These are phyloP conservation scores for Cladobotryum mycophilum DNA, from an alignment of 2,329 filamentous ascomycete species.

Conservation along the genomic window DNA sequence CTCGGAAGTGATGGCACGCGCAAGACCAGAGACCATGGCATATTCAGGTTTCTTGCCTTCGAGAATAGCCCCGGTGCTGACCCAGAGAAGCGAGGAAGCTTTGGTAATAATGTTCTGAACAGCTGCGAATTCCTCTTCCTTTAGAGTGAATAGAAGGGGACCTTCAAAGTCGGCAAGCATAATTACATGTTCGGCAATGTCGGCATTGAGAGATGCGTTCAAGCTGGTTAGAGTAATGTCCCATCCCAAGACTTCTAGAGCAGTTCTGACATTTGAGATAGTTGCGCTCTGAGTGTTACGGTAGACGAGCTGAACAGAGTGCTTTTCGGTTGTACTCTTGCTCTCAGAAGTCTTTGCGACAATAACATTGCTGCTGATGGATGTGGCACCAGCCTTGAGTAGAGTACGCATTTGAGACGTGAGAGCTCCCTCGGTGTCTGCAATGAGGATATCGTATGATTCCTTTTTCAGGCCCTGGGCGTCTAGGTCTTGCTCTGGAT, in stretches of 20 bases:
- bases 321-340: neutral
- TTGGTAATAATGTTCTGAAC: slow-evolving; percentile 20
- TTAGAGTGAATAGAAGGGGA: slow-evolving; percentile 22
- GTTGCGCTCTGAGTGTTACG: slow-evolving; percentile 10
- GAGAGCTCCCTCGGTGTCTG: neutral
- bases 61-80: slow-evolving; percentile 19
- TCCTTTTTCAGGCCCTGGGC: slow-evolving; percentile 2
- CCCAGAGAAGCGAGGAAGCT: slow-evolving; percentile 23
- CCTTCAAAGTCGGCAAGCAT: slow-evolving; percentile 23
- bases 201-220: neutral
- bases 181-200: slow-evolving; percentile 19
- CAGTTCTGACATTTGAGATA: slow-evolving; percentile 13
- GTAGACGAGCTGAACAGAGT: slow-evolving; percentile 11
- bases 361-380: neutral
- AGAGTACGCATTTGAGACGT: neutral
- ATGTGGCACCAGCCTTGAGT: slow-evolving; percentile 3
- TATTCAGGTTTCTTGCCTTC: slow-evolving; percentile 19
- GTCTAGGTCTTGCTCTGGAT: neutral
- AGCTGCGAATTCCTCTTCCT: slow-evolving; percentile 19
- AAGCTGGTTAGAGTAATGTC: slow-evolving; percentile 10
- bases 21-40: slow-evolving; percentile 22
- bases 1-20: slow-evolving; percentile 19
- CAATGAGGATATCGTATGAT: slow-evolving; percentile 6
- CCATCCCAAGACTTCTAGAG: slow-evolving; percentile 12
- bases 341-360: neutral